Evolutionary conservation across 108 stramenopile genomes (phyloP).

Genomic region (Craspedostauros australis): DNA sequence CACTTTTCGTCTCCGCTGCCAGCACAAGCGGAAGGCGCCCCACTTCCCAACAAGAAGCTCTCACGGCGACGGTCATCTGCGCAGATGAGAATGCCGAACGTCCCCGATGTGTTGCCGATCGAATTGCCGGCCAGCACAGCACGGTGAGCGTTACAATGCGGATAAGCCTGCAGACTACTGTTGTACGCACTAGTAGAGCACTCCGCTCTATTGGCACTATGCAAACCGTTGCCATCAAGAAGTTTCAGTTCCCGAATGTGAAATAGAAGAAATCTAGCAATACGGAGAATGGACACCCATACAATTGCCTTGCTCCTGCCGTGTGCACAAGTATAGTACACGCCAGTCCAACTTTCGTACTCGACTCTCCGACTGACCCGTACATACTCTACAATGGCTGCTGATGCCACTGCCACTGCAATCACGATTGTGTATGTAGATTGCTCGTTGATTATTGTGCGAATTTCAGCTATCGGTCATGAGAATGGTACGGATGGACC

Average conservation of each 20-base stretch:
- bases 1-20: constrained; percentile 13
- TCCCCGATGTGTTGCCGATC: constrained; percentile 30
- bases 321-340: neutral
- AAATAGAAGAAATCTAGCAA: neutral
- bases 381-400: neutral
- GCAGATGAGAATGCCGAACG: neutral
- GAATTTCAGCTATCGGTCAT: neutral
- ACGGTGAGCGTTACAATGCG: neutral
- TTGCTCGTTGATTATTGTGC: neutral
- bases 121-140: constrained; percentile 10
- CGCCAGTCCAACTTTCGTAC: constrained; percentile 5
- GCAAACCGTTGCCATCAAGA: too few species aligned
- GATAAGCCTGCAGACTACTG: neutral
- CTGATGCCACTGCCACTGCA: too few species aligned
- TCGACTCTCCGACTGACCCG: neutral
- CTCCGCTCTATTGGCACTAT: too few species aligned
- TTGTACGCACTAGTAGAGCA: neutral
- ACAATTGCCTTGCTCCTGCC: neutral
- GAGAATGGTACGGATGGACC: neutral
- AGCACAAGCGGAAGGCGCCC: constrained; percentile 1
- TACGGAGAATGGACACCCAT: neutral
- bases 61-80: neutral
- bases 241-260: neutral
- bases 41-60: neutral
- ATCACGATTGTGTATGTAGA: neutral